These are phyloP conservation scores for Exserohilum turcica DNA, from an alignment of 2,329 filamentous ascomycete species.

Conservation along the genomic window DNA sequence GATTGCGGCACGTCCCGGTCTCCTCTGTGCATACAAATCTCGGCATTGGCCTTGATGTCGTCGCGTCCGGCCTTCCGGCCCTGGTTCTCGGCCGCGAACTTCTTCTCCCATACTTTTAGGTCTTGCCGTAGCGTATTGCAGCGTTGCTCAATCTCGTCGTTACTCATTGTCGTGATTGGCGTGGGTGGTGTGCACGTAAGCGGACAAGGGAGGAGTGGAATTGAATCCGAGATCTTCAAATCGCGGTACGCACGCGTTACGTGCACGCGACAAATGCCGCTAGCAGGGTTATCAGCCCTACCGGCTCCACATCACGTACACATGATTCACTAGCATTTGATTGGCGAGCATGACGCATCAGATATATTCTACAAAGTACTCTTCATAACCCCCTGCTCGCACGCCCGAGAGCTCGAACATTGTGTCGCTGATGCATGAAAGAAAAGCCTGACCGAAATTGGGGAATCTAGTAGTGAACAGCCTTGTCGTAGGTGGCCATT, in stretches of 20 bases:
- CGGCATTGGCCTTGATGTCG: slow-evolving; percentile 76
- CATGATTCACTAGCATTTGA: slow-evolving; percentile 18
- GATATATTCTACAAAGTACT: slow-evolving; percentile 48
- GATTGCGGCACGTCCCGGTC: background rate
- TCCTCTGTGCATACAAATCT: slow-evolving; percentile 64
- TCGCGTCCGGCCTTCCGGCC: slow-evolving; percentile 72
- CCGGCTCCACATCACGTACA: slow-evolving; percentile 16
- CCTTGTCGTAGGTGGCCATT: slow-evolving; percentile 94
- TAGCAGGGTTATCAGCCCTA: slow-evolving; percentile 32
- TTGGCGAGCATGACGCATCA: slow-evolving; percentile 38
- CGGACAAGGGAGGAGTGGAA: slow-evolving; percentile 20
- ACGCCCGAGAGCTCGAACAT: slow-evolving; percentile 39
- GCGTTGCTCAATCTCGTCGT: slow-evolving; percentile 57
- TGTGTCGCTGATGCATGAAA: slow-evolving; percentile 44
- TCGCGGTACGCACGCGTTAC: slow-evolving; percentile 43
- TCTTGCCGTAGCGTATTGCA: slow-evolving; percentile 85
- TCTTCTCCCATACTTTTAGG: slow-evolving; percentile 75
- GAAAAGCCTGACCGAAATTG: slow-evolving; percentile 32
- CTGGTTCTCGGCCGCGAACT: slow-evolving; percentile 65
- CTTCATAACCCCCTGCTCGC: slow-evolving; percentile 46
- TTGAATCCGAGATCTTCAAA: slow-evolving; percentile 25
- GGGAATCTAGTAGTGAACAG: slow-evolving; percentile 80
- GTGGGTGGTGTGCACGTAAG: slow-evolving; percentile 14
- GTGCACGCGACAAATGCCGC: slow-evolving; percentile 28
- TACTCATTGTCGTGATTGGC: slow-evolving; percentile 31